These are phyloP conservation scores for Quercus phellos DNA, from an alignment of 331 rosid species.

Conservation along the genomic window DNA sequence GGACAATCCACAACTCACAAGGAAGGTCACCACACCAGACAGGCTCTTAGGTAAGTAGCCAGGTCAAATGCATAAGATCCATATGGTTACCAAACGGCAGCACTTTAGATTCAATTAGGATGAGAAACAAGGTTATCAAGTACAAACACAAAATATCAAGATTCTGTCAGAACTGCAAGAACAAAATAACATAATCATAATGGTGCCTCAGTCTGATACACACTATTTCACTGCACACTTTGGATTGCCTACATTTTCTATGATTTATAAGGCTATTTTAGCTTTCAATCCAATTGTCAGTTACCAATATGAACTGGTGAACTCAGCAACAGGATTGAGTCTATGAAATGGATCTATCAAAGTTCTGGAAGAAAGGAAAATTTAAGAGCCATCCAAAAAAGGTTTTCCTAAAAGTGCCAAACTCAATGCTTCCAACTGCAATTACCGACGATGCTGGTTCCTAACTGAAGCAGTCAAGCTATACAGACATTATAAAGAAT, in stretches of 20 bases:
- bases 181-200: background rate
- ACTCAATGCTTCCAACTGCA: background rate
- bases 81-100: background rate
- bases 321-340: conserved; percentile 1
- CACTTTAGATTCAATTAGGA: background rate
- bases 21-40: background rate
- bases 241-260: background rate
- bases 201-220: background rate
- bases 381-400: background rate
- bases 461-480: too few relatives aligned
- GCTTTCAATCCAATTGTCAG: background rate
- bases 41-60: conserved; percentile 17
- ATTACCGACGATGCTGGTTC: background rate
- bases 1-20: background rate
- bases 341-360: background rate
- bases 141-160: background rate
- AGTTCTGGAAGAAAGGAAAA: background rate
- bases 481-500: background rate
- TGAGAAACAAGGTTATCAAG: background rate
- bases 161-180: too few relatives aligned
- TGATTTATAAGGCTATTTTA: background rate
- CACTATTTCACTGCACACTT: background rate
- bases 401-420: background rate
- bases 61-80: background rate
- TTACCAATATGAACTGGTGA: conserved; percentile 2